Base-by-base conservation (phyloP, 495 filamentous ascomycete species). In the Hypoxylon fragiforme region DNA sequence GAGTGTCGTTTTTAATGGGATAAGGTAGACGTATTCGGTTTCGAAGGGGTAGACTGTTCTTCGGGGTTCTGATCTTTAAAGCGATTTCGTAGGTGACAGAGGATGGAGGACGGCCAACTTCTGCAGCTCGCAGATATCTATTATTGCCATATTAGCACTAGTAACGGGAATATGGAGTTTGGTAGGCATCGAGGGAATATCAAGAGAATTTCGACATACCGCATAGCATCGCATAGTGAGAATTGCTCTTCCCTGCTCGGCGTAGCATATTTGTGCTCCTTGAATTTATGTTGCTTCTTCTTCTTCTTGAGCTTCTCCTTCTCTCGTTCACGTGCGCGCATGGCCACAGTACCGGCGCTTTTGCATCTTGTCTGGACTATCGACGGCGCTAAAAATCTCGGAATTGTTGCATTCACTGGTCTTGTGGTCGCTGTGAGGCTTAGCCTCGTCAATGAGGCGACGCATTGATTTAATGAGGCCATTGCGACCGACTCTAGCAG, bases 211-310 rank as follows among this genome's bases (percentile, higher is more conserved):
- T 14, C 30, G 3, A 42, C 81, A 38, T 81, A 92, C 89, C 92
- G 82, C 85, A 98, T 95, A 5, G 94, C 94, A 76, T 98, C 94
- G 59, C 88, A 88, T 8, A 98, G 79, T 3, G 89, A 79, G 66
- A 83, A 94, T 57, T 89, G 84, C 28, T 89, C 64, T 74, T 57
- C 84, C 73, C 57, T 80, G 60, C 64, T 78, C 74, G 62, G 91
- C 26, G 68, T 85, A 75, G 62, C 79, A 77, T 46, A 85, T 81
- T 96, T 53, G 77, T 81, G 53, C 70, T 80, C 45, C 78, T 78
- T 46, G 52, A 67, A 74, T 0, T 74, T 72, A 69, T 88, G 89
- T 70, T 85, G 85, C 56, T 76, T 80, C 73, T 85, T 72, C 70
- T 88, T 90, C 71, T 84, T 86, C 64, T 81, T 81, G 70, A 86